Conservation (phyloP, 768 basidiomycete species). For the Calocybe cyanea region DNA sequence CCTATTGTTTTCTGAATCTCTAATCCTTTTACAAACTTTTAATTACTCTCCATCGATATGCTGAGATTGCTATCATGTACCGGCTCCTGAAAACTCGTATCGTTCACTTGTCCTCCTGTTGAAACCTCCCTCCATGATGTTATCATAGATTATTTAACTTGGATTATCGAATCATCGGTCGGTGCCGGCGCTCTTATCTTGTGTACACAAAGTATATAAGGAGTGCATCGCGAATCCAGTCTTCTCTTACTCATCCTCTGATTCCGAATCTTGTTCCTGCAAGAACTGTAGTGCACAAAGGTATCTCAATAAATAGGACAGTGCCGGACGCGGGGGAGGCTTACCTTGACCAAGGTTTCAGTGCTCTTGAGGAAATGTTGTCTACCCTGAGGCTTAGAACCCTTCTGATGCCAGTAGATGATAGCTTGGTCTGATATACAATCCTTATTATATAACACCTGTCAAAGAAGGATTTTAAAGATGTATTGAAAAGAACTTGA, state of each 20-base stretch:
- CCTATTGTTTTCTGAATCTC: too few relatives aligned
- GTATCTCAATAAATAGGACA: not conserved
- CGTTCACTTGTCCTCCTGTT: too few relatives aligned
- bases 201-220: not conserved
- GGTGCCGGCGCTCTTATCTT: too few relatives aligned
- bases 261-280: slow-evolving; percentile 81
- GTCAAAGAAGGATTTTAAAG: not conserved
- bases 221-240: not conserved
- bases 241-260: slow-evolving; percentile 47
- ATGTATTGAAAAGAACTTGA: not conserved
- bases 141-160: too few relatives aligned
- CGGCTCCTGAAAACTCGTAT: not conserved
- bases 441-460: slow-evolving; percentile 95
- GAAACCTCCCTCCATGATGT: too few relatives aligned
- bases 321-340: slow-evolving; percentile 9
- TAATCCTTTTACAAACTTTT: too few relatives aligned
- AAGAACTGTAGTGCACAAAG: slow-evolving; percentile 56
- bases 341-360: slow-evolving; percentile 84
- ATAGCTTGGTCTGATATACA: slow-evolving; percentile 95
- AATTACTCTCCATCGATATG: too few relatives aligned
- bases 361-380: slow-evolving; percentile 93
- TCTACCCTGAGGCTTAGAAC: slow-evolving; percentile 90
- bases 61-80: too few relatives aligned
- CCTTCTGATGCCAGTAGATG: slow-evolving; percentile 97
- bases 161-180: too few relatives aligned